Base-by-base conservation (phyloP, 2,329 filamentous ascomycete species). In the Fusarium scirpi region DNA sequence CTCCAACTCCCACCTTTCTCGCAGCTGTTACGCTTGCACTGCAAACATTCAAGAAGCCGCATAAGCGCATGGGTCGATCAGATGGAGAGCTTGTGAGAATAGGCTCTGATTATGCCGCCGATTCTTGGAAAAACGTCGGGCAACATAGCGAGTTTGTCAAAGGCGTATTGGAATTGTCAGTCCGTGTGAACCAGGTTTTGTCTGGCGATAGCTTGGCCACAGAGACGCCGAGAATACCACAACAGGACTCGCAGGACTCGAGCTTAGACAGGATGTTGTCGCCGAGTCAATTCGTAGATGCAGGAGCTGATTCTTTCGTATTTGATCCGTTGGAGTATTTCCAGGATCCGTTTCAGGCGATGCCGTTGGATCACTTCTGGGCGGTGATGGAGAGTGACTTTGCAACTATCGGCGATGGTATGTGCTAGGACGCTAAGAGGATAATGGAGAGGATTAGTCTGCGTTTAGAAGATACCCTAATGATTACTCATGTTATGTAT, bases 291-390 rank as follows among this genome's bases (percentile, higher is more conserved):
- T 57, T 62, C 4, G 30, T 58, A 8, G 52, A 57, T 22, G 5
- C 47, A 1, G 46, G 41, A n/a, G 25, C 53, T 9, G 58, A 69
- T 13, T 16, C 62, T 2, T 63, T 70, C 20, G 46, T 58, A 0
- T 63, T 73, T 47, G 64, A 62, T 27, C 45, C 71, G 29, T 62
- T 52, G n/a, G 70, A 73, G 25, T 54, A 69, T 16, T 64, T 73
- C 9, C 71, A 71, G 13, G 70, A 73, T 30, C 71, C 71, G 12
- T 73, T 73, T n/a, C 70, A 73, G n/a, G 70, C 72, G 1, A 62
- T 73, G 58, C 71, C 71, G 6, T 27, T 73, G 20, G 71, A 73
- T n/a, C 70, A 73, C 18, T 73, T 73, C 41, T 73, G 71, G 71
- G 71, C 70, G n/a, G 70, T 73, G 12, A 73, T 73, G 66, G 71